Percentiles rank a stretch among this genome's conserved stretches.
Conservation (phyloP, 2,329 filamentous ascomycete species). For the Westerdykella aurantiaca region DNA sequence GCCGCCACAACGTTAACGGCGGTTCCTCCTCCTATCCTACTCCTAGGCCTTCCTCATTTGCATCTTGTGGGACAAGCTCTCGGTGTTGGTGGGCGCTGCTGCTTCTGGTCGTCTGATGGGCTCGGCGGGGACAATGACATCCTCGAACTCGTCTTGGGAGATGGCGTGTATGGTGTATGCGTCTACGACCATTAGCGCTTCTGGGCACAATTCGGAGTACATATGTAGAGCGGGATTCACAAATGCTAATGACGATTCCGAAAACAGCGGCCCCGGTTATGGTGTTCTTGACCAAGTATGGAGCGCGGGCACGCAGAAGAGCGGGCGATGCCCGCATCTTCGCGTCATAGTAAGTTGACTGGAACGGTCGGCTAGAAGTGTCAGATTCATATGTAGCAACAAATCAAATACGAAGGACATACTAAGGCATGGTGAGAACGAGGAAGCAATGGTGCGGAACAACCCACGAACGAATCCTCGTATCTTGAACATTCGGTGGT, state of each 20-base stretch:
- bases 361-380: conserved; percentile 41
- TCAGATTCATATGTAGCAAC: conserved; percentile 9
- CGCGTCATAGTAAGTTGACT: conserved; percentile 86
- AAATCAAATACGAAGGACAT: conserved; percentile 9
- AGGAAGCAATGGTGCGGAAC: background rate
- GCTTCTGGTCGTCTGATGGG: conserved; percentile 48
- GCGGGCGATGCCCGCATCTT: conserved; percentile 80
- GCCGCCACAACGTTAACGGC: too few species aligned
- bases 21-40: too few species aligned
- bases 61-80: conserved; percentile 12
- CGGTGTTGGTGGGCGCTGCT: conserved; percentile 22
- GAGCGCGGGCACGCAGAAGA: conserved; percentile 83
- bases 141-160: conserved; percentile 94
- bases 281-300: conserved; percentile 86
- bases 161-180: conserved; percentile 73
- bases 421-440: conserved; percentile 31
- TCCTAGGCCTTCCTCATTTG: background rate
- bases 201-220: conserved; percentile 8
- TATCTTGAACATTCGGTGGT: conserved; percentile 1
- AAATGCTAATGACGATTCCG: conserved; percentile 74
- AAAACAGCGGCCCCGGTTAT: conserved; percentile 72
- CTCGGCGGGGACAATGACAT: conserved; percentile 80
- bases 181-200: conserved; percentile 41
- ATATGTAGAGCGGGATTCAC: conserved; percentile 46
- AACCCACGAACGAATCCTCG: background rate